Percentiles rank a stretch among this genome's conserved stretches.
Evolutionary conservation across 2,329 filamentous ascomycete species (phyloP).

Genomic region (Seiridium unicorne): DNA sequence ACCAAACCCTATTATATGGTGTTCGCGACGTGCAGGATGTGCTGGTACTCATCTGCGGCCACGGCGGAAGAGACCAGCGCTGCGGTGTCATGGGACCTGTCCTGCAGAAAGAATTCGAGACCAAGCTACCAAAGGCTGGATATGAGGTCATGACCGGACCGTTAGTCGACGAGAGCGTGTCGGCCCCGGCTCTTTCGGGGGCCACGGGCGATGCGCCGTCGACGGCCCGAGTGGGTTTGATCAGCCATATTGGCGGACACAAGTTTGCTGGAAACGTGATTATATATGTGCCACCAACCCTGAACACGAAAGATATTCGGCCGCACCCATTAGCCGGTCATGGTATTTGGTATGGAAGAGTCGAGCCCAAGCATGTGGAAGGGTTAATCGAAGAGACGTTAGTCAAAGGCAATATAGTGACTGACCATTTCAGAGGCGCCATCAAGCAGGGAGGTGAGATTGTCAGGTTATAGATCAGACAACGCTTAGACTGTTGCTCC

Average conservation of each 20-base stretch:
- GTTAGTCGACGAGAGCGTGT: slow-evolving; percentile 35
- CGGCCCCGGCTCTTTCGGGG: slow-evolving; percentile 23
- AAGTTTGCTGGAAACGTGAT: slow-evolving; percentile 86
- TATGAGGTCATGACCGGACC: slow-evolving; percentile 47
- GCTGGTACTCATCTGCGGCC: slow-evolving; percentile 84
- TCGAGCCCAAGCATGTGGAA: slow-evolving; percentile 73
- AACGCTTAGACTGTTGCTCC: no score
- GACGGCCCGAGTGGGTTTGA: slow-evolving; percentile 63
- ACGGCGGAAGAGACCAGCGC: slow-evolving; percentile 75
- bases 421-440: slow-evolving; percentile 70
- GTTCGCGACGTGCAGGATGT: slow-evolving; percentile 66
- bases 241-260: slow-evolving; percentile 81
- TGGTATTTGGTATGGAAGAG: slow-evolving; percentile 80
- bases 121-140: slow-evolving; percentile 49
- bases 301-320: slow-evolving; percentile 36
- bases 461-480: slow-evolving; percentile 37
- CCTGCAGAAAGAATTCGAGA: slow-evolving; percentile 68
- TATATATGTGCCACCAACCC: slow-evolving; percentile 67
- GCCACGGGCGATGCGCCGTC: slow-evolving; percentile 17
- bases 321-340: slow-evolving; percentile 63
- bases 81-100: slow-evolving; percentile 81
- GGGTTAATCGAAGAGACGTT: slow-evolving; percentile 74
- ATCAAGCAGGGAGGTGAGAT: slow-evolving; percentile 57
- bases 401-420: slow-evolving; percentile 62
- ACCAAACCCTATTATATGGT: slow-evolving; percentile 48